Percentiles rank a stretch among this genome's conserved stretches.
Evolutionary conservation across 1,284 basidiomycete species (phyloP).

Genomic region (Hypsizygus ulmarius): DNA sequence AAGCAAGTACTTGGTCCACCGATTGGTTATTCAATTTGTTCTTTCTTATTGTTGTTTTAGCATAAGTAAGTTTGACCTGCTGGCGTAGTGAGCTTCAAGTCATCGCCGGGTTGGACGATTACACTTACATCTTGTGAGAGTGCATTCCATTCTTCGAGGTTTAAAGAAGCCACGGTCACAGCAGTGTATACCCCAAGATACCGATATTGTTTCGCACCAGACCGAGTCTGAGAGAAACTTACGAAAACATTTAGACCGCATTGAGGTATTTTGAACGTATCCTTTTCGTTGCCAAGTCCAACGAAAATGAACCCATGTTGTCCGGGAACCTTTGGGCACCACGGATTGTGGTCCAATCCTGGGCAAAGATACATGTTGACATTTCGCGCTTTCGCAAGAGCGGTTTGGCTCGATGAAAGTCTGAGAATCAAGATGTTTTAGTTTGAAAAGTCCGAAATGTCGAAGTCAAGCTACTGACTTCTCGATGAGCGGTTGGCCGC

Average conservation of each 20-base stretch:
- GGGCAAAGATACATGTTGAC: conserved; percentile 43
- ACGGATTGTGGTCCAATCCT: conserved; percentile 40
- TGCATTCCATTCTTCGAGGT: conserved; percentile 37
- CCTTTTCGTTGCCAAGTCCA: conserved; percentile 38
- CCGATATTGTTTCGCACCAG: conserved; percentile 27
- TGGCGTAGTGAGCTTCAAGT: not conserved
- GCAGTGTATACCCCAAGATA: conserved; percentile 43
- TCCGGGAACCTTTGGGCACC: conserved; percentile 41
- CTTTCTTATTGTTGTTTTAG: conserved; percentile 36
- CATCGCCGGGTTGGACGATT: not conserved
- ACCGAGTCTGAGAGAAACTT: conserved; percentile 27
- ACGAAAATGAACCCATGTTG: conserved; percentile 47
- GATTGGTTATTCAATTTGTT: conserved; percentile 28
- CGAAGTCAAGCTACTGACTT: conserved; percentile 24
- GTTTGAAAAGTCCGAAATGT: not conserved
- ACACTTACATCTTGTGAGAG: conserved; percentile 33
- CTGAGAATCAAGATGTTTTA: conserved; percentile 16
- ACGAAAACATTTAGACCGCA: conserved; percentile 37
- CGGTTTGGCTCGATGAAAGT: conserved; percentile 22
- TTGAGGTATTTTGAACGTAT: conserved; percentile 34
- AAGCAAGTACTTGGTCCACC: conserved; percentile 29
- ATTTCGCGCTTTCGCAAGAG: conserved; percentile 25
- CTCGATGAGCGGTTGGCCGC: conserved; percentile 32
- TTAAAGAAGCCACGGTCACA: conserved; percentile 32
- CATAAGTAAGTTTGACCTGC: conserved; percentile 36